Percentiles rank a stretch among this genome's conserved stretches.
These are phyloP conservation scores for Dictyophora rubrovolvata DNA, from an alignment of 768 basidiomycete species.

Conservation along the genomic window DNA sequence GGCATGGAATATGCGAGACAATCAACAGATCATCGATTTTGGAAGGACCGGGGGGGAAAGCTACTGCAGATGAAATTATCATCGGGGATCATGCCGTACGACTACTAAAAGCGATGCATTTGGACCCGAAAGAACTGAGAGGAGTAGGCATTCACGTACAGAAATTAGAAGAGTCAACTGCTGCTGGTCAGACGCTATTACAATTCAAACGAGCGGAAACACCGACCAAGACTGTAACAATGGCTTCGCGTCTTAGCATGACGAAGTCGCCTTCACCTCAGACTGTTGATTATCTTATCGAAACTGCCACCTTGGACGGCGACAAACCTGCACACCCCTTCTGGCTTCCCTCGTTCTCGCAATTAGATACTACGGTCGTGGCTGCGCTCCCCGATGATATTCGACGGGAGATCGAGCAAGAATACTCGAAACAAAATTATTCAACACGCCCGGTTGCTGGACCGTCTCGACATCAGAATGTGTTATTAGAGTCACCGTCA, in stretches of 20 bases:
- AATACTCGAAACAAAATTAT: slow-evolving; percentile 28
- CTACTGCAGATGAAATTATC: slow-evolving; percentile 61
- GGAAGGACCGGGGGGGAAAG: slow-evolving; percentile 45
- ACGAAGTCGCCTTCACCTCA: too few relatives aligned
- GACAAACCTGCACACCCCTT: background rate
- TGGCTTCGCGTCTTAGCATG: slow-evolving; percentile 13
- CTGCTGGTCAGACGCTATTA: slow-evolving; percentile 48
- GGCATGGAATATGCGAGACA: slow-evolving; percentile 77
- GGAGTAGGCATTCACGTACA: slow-evolving; percentile 88
- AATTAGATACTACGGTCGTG: slow-evolving; percentile 62
- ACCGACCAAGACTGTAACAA: slow-evolving; percentile 4
- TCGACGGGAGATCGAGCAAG: slow-evolving; percentile 54
- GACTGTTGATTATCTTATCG: background rate
- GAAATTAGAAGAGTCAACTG: slow-evolving; percentile 59
- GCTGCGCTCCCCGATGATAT: slow-evolving; percentile 63
- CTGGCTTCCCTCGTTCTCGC: slow-evolving; percentile 58
- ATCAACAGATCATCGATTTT: slow-evolving; percentile 69
- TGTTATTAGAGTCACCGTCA: background rate
- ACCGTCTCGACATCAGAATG: background rate
- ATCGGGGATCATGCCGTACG: slow-evolving; percentile 74
- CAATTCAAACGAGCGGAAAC: slow-evolving; percentile 36
- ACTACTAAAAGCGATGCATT: slow-evolving; percentile 58
- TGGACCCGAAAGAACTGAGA: slow-evolving; percentile 80
- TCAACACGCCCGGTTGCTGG: slow-evolving; percentile 1
- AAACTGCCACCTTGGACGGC: background rate